A percentile compares a stretch with the other conserved stretches of the same genome.
phyloP scores from a whole-genome alignment of 176 grass and related monocot genomes.

The Oryza glumipatula region DNA sequence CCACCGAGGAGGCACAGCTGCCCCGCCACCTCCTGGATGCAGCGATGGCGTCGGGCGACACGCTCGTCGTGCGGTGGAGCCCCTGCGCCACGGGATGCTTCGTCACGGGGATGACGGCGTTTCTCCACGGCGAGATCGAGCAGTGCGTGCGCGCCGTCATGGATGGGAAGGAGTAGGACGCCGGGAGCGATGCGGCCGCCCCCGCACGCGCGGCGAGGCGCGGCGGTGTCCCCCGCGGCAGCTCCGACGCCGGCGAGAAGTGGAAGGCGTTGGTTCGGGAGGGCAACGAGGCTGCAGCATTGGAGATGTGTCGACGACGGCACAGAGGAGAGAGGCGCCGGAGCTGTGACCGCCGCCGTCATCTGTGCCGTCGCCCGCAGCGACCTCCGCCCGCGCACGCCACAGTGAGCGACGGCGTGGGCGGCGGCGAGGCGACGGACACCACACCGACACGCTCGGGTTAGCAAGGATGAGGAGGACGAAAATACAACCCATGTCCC shows the following conservation, averaged over 20 bases:
- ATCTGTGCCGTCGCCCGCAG: no score
- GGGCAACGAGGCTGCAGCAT: background rate
- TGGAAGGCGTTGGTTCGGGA: slow-evolving; percentile 8
- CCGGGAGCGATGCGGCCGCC: background rate
- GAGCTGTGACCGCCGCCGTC: no score
- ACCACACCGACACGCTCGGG: no score
- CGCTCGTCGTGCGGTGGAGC: slow-evolving; percentile 56
- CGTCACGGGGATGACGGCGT: slow-evolving; percentile 34
- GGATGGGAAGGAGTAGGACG: background rate
- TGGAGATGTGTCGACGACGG: background rate
- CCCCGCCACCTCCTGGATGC: slow-evolving; percentile 32
- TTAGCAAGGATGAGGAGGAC: no score
- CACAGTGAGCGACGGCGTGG: no score
- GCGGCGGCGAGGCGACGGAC: no score
- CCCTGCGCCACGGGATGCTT: slow-evolving; percentile 66
- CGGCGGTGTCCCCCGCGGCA: background rate
- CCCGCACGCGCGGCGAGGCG: background rate
- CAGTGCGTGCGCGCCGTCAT: slow-evolving; percentile 26
- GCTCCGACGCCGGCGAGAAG: background rate
- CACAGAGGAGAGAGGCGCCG: no score
- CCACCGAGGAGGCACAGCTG: slow-evolving; percentile 37
- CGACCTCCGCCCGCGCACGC: no score
- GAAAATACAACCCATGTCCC: no score
- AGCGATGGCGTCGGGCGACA: slow-evolving; percentile 35
- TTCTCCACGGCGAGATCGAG: slow-evolving; percentile 35